Evolutionary conservation across 805 yeast species (phyloP).

Genomic region (Sugiyamaella mastotermitis): DNA sequence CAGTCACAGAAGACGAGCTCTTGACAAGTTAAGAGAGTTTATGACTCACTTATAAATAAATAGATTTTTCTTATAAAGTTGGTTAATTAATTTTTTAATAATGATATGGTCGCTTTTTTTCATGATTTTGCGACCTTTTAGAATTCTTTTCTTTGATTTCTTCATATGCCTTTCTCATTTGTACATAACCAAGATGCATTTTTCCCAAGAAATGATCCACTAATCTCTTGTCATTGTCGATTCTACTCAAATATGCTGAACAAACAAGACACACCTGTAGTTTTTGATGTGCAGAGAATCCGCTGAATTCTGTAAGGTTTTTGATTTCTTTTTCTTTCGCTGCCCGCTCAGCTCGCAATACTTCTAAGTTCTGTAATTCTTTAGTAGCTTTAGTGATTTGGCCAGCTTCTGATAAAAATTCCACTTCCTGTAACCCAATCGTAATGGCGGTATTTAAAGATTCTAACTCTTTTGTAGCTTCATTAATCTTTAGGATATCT

Average conservation of each 20-base stretch:
- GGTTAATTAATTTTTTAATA: neutral
- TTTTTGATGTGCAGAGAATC: slow-evolving; percentile 84
- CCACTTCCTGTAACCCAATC: slow-evolving; percentile 61
- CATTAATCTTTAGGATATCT: slow-evolving; percentile 47
- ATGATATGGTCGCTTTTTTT: slow-evolving; percentile 3
- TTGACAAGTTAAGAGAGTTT: slow-evolving; percentile 60
- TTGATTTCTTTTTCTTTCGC: slow-evolving; percentile 51
- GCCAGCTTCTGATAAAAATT: slow-evolving; percentile 43
- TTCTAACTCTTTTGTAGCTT: slow-evolving; percentile 21
- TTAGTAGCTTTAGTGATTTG: slow-evolving; percentile 46
- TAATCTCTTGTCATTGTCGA: slow-evolving; percentile 81
- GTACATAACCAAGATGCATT: slow-evolving; percentile 75
- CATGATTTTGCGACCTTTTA: neutral
- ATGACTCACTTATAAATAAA: slow-evolving; percentile 17
- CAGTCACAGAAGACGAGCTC: slow-evolving; percentile 83
- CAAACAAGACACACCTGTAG: slow-evolving; percentile 86
- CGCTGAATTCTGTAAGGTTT: slow-evolving; percentile 60
- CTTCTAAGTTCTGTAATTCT: slow-evolving; percentile 36
- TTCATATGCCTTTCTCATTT: slow-evolving; percentile 44
- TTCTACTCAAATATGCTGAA: slow-evolving; percentile 78
- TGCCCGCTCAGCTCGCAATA: slow-evolving; percentile 42
- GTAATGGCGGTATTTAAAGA: slow-evolving; percentile 57
- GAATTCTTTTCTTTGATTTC: slow-evolving; percentile 17
- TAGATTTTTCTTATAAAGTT: neutral
- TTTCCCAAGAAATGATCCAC: slow-evolving; percentile 90